Percentiles rank a stretch among this genome's conserved stretches.
Evolutionary conservation across 2,329 filamentous ascomycete species (phyloP).

Genomic region (Fusarium sp.): DNA sequence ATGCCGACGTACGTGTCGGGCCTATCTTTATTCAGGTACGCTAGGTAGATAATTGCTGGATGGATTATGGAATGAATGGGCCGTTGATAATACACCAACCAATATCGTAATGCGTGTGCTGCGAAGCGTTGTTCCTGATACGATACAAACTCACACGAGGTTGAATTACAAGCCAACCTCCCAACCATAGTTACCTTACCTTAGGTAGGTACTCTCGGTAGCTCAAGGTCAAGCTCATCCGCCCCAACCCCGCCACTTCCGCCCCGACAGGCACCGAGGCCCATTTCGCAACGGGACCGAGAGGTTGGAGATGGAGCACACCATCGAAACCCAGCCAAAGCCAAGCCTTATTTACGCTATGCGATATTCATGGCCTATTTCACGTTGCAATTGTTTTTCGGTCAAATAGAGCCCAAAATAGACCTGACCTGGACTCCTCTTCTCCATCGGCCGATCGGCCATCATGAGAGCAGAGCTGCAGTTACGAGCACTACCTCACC

Average conservation of each 20-base stretch:
- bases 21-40: conserved; percentile 2
- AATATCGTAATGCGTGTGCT: conserved; percentile 1
- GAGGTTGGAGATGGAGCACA: conserved; percentile 39
- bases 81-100: not conserved
- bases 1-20: conserved; percentile 18
- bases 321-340: conserved; percentile 30
- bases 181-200: too few relatives aligned
- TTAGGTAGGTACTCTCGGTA: not conserved
- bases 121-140: not conserved
- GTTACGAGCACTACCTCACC: not conserved
- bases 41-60: too few relatives aligned
- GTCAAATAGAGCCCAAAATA: not conserved
- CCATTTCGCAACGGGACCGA: conserved; percentile 20
- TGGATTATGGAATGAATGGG: not conserved
- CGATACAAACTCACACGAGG: conserved; percentile 5
- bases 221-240: not conserved
- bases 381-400: too few relatives aligned
- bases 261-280: conserved; percentile 29
- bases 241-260: conserved; percentile 35
- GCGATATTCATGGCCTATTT: not conserved
- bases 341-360: conserved; percentile 6
- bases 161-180: conserved; percentile 15
- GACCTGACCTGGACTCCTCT: not conserved
- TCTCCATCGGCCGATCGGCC: conserved; percentile 31
- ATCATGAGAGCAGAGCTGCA: not conserved